Evolutionary conservation across 768 basidiomycete genomes (phyloP), one percentile per base, ranked within the genome.

Genomic region (Chalciporus piperatus): DNA sequence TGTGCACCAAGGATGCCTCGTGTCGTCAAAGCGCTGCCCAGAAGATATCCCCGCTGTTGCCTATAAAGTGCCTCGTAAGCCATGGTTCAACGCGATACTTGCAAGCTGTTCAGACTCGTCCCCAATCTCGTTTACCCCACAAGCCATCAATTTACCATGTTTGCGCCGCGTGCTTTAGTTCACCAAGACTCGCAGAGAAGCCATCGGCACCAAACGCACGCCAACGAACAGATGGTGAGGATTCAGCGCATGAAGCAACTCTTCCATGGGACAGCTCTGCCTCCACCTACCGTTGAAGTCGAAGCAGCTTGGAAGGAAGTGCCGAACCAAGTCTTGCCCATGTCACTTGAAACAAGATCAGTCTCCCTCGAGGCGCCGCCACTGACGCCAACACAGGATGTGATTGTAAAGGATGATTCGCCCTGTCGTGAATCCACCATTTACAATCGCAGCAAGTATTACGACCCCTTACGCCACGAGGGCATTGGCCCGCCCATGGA

Each of bases 291-390:
- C 14, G 43, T 27, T 6, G 30, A 51, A 23, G 45, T 63, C 27
- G 51, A n/a, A 41, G 57, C 50, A n/a, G 57, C 58, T 12, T 69
- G 67, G 67, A 38, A 45, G 8, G 47, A 55, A 32, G n/a, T 67
- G 27, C 68, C 68, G n/a, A 69, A 69, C 17, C 11, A 43, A 7
- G 32, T 41, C 45, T 23, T 57, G n/a, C 38, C 62, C 4, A 41
- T 52, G 47, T 51, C 47, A 3, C 39, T 51, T 45, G 48, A 51
- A 41, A 40, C 50, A 2, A 41, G n/a, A 10, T 5, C 23, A 25
- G 14, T 37, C 11, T 47, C 41, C 39, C 55, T 38, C 32, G 54
- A 23, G 17, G 55, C 52, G 14, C 60, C 67, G 28, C 64, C 62
- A 9, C 54, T 59, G 12, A 67, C 60, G 14, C 61, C 65, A 33